Evolutionary conservation across 805 yeast genomes (phyloP).

Genomic region (Middelhovenomyces tepae): DNA sequence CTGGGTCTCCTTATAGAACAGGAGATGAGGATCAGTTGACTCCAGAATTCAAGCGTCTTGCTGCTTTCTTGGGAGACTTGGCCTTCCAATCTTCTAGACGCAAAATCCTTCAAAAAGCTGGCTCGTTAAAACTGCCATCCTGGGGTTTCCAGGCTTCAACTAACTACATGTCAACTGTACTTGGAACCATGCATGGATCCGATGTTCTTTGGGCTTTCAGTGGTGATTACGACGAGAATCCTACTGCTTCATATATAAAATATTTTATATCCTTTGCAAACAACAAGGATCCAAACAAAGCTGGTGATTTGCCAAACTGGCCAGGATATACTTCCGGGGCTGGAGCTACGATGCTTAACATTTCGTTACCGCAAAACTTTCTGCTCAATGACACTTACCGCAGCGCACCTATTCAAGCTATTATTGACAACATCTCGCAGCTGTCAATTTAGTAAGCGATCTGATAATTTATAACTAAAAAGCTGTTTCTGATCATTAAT

Average conservation of each 20-base stretch:
- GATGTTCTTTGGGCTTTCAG: conserved; percentile 1
- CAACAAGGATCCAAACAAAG: conserved; percentile 9
- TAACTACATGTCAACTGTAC: conserved; percentile 6
- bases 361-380: too few relatives aligned
- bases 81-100: conserved; percentile 13
- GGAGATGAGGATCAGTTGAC: conserved; percentile 6
- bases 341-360: too few relatives aligned
- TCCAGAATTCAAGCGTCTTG: conserved; percentile 13
- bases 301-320: conserved; percentile 5
- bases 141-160: too few relatives aligned
- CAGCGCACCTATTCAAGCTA: too few relatives aligned
- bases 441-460: too few relatives aligned
- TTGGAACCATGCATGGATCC: conserved; percentile 1
- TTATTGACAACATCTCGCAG: too few relatives aligned
- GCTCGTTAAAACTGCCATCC: conserved; percentile 4
- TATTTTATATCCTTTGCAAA: conserved; percentile 13
- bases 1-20: conserved; percentile 14
- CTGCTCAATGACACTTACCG: too few relatives aligned
- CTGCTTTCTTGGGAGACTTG: conserved; percentile 11
- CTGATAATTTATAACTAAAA: too few relatives aligned
- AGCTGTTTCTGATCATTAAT: too few relatives aligned
- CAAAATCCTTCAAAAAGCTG: conserved; percentile 5
- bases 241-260: conserved; percentile 8
- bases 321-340: conserved; percentile 6
- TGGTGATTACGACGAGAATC: too few relatives aligned